Conservation (phyloP, 345 rosid species). For the Populus davidiana region DNA sequence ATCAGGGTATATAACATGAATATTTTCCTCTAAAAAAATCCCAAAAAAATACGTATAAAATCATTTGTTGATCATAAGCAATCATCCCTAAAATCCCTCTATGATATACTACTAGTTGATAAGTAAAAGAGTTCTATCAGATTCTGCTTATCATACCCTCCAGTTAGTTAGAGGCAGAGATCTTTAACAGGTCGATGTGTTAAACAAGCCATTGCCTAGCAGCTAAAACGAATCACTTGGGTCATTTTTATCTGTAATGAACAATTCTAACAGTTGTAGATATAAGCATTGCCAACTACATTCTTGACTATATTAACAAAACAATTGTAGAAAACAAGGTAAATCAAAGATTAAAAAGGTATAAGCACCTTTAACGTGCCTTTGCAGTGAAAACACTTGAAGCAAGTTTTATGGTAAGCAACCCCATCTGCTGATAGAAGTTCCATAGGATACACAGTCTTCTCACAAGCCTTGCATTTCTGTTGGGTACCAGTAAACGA, state of each 20-base stretch:
- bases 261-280: neutral
- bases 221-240: neutral
- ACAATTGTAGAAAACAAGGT: neutral
- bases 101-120: neutral
- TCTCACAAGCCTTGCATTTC: conserved; percentile 94
- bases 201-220: neutral
- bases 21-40: neutral
- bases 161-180: neutral
- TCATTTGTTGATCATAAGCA: neutral
- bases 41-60: neutral
- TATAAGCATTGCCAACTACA: neutral
- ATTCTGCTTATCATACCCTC: neutral
- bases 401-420: conserved; percentile 86
- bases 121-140: neutral
- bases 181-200: neutral
- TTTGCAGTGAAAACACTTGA: conserved; percentile 95
- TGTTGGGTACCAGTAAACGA: conserved; percentile 92
- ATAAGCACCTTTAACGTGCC: conserved; percentile 68
- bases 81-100: neutral
- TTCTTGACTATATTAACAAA: neutral
- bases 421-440: conserved; percentile 90
- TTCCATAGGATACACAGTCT: conserved; percentile 95
- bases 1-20: neutral
- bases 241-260: neutral
- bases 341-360: neutral